phyloP scores from a whole-genome alignment of 305 asterid genomes.

The Fraxinus greggii region DNA sequence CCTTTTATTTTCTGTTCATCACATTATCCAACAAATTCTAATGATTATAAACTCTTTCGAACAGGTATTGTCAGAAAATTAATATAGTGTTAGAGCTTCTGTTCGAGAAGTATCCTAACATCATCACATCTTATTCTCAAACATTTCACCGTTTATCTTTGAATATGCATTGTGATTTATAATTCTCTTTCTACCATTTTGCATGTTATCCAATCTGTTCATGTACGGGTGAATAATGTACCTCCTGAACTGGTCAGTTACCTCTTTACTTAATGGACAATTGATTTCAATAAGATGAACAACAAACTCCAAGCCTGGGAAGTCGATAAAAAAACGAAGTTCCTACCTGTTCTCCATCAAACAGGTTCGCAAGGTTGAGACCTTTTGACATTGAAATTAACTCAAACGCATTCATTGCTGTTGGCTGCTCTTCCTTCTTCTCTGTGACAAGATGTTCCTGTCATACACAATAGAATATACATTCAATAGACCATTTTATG shows the following conservation, averaged over 20 bases:
- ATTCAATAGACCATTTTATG: neutral
- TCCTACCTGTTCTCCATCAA: slow-evolving; percentile 67
- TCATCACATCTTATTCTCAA: neutral
- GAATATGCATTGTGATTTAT: neutral
- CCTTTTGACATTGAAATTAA: slow-evolving; percentile 94
- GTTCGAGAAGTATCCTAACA: neutral
- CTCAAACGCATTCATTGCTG: slow-evolving; percentile 94
- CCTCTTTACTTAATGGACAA: neutral
- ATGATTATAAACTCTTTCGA: neutral
- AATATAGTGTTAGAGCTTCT: neutral
- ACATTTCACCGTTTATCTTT: neutral
- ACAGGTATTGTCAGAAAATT: neutral
- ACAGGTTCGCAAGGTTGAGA: slow-evolving; percentile 89
- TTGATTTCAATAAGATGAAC: neutral
- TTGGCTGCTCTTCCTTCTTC: slow-evolving; percentile 80
- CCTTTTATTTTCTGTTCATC: neutral
- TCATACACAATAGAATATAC: neutral
- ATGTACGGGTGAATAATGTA: neutral
- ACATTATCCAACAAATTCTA: neutral
- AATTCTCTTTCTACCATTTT: neutral
- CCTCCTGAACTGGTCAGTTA: neutral
- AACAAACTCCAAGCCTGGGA: neutral
- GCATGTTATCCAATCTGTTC: neutral
- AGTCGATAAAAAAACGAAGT: neutral
- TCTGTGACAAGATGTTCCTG: slow-evolving; percentile 88